Percentiles rank a stretch among this genome's conserved stretches.
Conservation (phyloP, 768 basidiomycete genomes). For the Pleurotus djamor region DNA sequence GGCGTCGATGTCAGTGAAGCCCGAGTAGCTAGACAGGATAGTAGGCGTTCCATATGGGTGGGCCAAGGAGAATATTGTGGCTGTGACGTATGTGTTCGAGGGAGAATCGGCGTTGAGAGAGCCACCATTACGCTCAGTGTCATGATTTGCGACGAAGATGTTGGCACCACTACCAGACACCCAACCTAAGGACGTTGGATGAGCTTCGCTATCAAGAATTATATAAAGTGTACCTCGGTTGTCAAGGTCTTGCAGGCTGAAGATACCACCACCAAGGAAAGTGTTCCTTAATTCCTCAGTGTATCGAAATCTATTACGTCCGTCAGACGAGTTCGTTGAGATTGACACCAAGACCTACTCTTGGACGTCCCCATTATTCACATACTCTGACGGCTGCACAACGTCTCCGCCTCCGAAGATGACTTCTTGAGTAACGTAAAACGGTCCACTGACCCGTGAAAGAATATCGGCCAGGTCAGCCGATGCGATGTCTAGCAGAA, state of each 20-base stretch:
- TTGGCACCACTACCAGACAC: slow-evolving; percentile 51
- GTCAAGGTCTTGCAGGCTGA: slow-evolving; percentile 49
- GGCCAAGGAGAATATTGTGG: slow-evolving; percentile 62
- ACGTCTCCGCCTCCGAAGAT: slow-evolving; percentile 51
- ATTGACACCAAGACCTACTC: slow-evolving; percentile 35
- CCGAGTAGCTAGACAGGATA: slow-evolving; percentile 55
- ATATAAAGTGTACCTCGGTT: slow-evolving; percentile 32
- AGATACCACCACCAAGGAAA: slow-evolving; percentile 50
- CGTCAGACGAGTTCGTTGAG: not conserved
- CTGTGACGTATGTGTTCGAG: slow-evolving; percentile 61
- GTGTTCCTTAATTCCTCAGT: slow-evolving; percentile 48
- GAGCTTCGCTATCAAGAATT: not conserved
- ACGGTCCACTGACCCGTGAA: slow-evolving; percentile 33
- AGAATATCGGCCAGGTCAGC: slow-evolving; percentile 54
- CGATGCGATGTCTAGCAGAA: slow-evolving; percentile 47
- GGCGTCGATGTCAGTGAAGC: slow-evolving; percentile 43
- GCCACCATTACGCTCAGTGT: slow-evolving; percentile 61
- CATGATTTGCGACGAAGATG: slow-evolving; percentile 68
- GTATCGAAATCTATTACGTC: slow-evolving; percentile 49
- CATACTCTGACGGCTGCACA: slow-evolving; percentile 56
- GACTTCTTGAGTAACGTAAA: slow-evolving; percentile 66
- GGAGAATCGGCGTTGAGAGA: slow-evolving; percentile 61
- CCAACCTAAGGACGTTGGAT: slow-evolving; percentile 43
- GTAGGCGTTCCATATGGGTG: slow-evolving; percentile 68
- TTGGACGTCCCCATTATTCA: slow-evolving; percentile 59